phyloP scores from a whole-genome alignment of 305 asterid species.

The Withania somnifera region DNA sequence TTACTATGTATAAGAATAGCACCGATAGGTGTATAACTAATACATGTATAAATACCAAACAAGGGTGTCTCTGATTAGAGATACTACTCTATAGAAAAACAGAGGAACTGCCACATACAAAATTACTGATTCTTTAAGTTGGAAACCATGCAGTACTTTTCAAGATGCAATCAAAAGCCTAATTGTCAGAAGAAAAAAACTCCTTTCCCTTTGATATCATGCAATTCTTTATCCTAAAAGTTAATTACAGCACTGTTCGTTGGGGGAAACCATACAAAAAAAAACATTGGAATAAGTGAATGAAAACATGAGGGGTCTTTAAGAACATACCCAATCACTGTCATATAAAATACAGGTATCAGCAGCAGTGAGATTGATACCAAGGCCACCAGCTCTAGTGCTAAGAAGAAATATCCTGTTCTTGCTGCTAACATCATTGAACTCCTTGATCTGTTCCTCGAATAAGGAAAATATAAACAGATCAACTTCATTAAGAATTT shows the following conservation, averaged over 20 bases:
- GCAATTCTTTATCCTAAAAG: background rate
- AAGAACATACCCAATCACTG: constrained; percentile 82
- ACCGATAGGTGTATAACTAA: background rate
- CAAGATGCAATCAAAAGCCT: background rate
- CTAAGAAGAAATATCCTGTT: constrained; percentile 84
- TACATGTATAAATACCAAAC: background rate
- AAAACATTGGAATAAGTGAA: background rate
- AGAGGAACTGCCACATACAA: background rate
- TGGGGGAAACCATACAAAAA: background rate
- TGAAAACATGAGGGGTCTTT: background rate
- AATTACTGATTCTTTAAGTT: background rate
- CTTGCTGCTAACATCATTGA: constrained; percentile 56
- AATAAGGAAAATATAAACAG: constrained; percentile 4
- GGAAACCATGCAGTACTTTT: background rate
- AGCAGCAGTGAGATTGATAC: constrained; percentile 96
- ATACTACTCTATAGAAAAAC: background rate
- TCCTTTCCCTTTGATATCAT: background rate
- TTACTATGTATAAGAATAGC: background rate
- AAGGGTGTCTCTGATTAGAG: background rate
- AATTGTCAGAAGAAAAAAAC: background rate
- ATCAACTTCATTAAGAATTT: background rate
- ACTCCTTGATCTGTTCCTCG: constrained; percentile 62
- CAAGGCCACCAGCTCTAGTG: constrained; percentile 98
- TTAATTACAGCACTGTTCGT: background rate
- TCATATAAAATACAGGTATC: constrained; percentile 97